These are phyloP conservation scores for Rhododendron molle DNA, from an alignment of 148 eudicot species.

Conservation along the genomic window DNA sequence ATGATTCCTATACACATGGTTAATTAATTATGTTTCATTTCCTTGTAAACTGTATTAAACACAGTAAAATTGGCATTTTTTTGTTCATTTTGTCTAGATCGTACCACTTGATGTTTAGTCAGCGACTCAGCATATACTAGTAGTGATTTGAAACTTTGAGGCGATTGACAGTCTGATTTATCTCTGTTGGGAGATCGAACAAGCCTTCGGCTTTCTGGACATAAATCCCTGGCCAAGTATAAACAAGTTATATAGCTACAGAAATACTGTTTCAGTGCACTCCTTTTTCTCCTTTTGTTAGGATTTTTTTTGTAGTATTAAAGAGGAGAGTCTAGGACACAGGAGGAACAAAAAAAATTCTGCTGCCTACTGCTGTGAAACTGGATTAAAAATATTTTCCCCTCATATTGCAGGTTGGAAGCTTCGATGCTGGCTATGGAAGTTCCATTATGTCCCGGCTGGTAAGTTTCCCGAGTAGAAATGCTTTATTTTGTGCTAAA, in stretches of 20 bases:
- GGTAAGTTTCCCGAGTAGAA: conserved; percentile 42
- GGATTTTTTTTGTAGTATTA: neutral
- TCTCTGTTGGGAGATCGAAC: neutral
- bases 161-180: neutral
- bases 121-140: neutral
- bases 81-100: neutral
- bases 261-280: neutral
- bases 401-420: conserved; percentile 65
- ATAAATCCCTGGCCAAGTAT: neutral
- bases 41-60: neutral
- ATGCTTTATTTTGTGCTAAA: neutral
- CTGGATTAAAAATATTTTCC: neutral
- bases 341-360: neutral
- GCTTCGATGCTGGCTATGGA: conserved; percentile 98
- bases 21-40: neutral
- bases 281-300: neutral
- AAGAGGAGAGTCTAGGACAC: neutral
- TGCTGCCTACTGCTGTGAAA: neutral
- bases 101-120: neutral
- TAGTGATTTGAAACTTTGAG: neutral
- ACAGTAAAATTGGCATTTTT: neutral
- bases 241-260: neutral
- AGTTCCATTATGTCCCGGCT: conserved; percentile 89
- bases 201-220: neutral
- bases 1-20: neutral